These are phyloP conservation scores for Phenoliferia sp. DNA, from an alignment of 1,284 basidiomycete species.

Conservation along the genomic window DNA sequence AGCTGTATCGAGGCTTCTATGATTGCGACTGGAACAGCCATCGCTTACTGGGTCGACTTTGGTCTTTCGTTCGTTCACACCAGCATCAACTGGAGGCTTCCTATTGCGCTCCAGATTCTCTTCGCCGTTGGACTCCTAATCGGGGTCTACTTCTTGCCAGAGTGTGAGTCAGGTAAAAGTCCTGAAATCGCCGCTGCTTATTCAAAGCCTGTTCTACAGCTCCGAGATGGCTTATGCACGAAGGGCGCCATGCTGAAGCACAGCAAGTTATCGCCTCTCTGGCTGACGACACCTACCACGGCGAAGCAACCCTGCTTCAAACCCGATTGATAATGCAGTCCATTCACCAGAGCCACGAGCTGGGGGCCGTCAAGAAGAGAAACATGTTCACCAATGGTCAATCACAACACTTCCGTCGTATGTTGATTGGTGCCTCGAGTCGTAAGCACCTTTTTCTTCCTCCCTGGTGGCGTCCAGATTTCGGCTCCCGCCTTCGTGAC, in stretches of 20 bases:
- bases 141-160: conserved; percentile 49
- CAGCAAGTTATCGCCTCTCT: conserved; percentile 46
- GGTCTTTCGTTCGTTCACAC: conserved; percentile 47
- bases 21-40: conserved; percentile 52
- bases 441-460: background rate
- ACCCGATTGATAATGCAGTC: conserved; percentile 42
- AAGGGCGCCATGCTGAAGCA: conserved; percentile 39
- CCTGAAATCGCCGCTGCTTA: background rate
- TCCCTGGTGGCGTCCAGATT: too few species aligned
- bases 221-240: conserved; percentile 43
- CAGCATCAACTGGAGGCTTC: conserved; percentile 40
- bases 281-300: conserved; percentile 37
- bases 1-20: conserved; percentile 49
- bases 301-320: conserved; percentile 42
- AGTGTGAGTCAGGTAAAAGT: conserved; percentile 41
- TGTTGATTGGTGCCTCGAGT: conserved; percentile 45
- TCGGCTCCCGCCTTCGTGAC: too few species aligned
- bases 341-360: conserved; percentile 39
- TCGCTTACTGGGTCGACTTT: conserved; percentile 45
- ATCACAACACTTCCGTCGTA: conserved; percentile 48
- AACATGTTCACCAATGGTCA: conserved; percentile 47
- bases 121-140: conserved; percentile 49
- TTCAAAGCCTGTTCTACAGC: conserved; percentile 13
- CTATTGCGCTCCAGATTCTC: conserved; percentile 51
- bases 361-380: conserved; percentile 27